Evolutionary conservation across 2,329 filamentous ascomycete species (phyloP), one percentile per base, ranked within the genome.

Genomic region (Ophiobolus disseminans): DNA sequence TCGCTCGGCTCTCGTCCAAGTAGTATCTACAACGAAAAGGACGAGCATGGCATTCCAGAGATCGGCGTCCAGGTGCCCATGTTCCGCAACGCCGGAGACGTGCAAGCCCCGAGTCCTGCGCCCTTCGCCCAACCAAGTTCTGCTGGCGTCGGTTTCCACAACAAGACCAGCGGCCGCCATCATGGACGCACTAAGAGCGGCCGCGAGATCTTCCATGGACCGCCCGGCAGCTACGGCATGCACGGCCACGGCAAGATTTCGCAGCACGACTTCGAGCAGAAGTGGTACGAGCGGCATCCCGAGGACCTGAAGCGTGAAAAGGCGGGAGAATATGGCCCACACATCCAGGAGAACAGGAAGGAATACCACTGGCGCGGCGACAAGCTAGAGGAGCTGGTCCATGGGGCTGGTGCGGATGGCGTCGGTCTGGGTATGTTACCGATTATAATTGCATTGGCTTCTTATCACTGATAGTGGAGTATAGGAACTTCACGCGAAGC

Each of bases 61-160:
- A 94, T 97, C 60, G 93, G 93, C 38, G 85, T 90, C 65, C 88
- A 92, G 67, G 93, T 99, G 30, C 94, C 94, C 40, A 94, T 99
- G 90, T 88, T 94, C 69, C 89, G 87, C 43, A 85, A 94, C 70
- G 90, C 94, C 34, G 94, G 94, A 53, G 93, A 97, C 70, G 94
- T 97, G 8, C 94, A 99, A 76, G 94, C 94, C 11, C 94, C 94
- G 2, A 94, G 92, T 2, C 91, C 92, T 1, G 83, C 86, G 2
- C 87, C 86, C 7, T 77, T 74, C 50, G 65, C 68, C 20, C 60
- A 72, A 41, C 65, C 72, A 38, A 55, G 70, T 31, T 62, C 75
- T 5, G 55, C 55, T 26, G 78, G 78, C 30, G 73, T 82, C 63
- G 80, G 80, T 25, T 83, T 81, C 66, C 80, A 79, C 66, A 80